Evolutionary conservation across 2,329 filamentous ascomycete genomes (phyloP), one percentile per base, ranked within the genome.

Genomic region (Pseudopithomyces chartarum): DNA sequence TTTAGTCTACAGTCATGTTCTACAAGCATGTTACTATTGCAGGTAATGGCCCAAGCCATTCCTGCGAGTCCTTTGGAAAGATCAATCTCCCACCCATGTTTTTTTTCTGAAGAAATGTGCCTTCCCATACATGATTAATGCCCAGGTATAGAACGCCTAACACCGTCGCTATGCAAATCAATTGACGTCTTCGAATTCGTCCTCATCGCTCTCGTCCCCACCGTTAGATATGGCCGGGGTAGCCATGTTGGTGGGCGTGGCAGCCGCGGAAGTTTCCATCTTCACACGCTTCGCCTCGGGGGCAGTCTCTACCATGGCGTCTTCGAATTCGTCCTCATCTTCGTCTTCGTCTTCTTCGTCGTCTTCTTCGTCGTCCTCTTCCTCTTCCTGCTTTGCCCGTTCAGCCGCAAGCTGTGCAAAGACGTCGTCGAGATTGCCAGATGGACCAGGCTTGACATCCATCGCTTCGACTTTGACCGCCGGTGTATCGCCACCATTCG

Each of bases 391-490:
- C 44, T 76, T 88, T 22, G 65, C 63, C 45, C 67, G 84, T 59
- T 87, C 85, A 5, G 82, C 83, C 64, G 87, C 87, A 17, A 92
- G 80, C 56, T 84, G 84, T 36, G 84, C 84, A 70, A 90, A 92
- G 55, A 90, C 86, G 52, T 86, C 85, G 54, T 88, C 87, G 59
- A 92, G 82, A 79, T 57, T 83, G 55, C 80, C 79, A n/a, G 82
- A 79, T 23, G 80, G 70, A 6, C 78, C 73, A 44, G 82, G 81
- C 69, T 85, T 84, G 23, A 81, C 78, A 23, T 83, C 80, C 1
- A 79, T 77, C 26, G 81, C 79, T 57, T 79, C 74, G 19, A 73
- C 68, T 43, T 79, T 80, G 23, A 77, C 71, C 20, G 73, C 63
- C 11, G 58, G 69, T 51, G 58, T 68, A 48, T 69, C 59, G 58